Conservation (phyloP, 441 rosid genomes). For the Gossypium lobatum region DNA sequence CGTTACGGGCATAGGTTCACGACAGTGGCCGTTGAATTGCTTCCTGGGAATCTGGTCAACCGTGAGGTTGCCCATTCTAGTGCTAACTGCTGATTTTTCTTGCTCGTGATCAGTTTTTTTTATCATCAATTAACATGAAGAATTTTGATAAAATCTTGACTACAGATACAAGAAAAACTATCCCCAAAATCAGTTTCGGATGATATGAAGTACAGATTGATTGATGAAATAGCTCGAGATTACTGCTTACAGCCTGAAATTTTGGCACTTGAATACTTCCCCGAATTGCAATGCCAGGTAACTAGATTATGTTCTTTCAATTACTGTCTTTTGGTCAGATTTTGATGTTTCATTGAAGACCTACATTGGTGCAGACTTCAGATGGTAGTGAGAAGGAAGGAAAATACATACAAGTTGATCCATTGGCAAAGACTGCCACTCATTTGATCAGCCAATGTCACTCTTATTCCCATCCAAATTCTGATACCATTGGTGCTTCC, state of each 20-base stretch:
- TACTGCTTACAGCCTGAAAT: conserved; percentile 29
- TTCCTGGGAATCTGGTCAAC: conserved; percentile 63
- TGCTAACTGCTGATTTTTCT: neutral
- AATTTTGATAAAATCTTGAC: neutral
- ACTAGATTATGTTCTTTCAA: neutral
- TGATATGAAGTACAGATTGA: conserved; percentile 38
- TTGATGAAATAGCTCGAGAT: conserved; percentile 48
- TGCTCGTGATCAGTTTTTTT: neutral
- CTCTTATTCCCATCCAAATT: conserved; percentile 6
- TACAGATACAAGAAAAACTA: conserved; percentile 51
- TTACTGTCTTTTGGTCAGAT: neutral
- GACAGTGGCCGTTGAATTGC: conserved; percentile 40
- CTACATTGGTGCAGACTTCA: conserved; percentile 11
- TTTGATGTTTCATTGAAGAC: neutral
- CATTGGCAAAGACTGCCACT: neutral
- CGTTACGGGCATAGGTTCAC: conserved; percentile 59
- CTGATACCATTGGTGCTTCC: conserved; percentile 20
- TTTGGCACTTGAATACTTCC: conserved; percentile 48
- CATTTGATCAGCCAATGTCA: neutral
- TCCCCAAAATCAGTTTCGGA: conserved; percentile 38
- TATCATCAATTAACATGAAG: neutral
- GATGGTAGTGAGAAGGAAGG: conserved; percentile 13
- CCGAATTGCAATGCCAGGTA: conserved; percentile 43
- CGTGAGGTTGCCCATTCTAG: conserved; percentile 35
- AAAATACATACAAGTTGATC: conserved; percentile 17